Evolutionary conservation across 441 rosid species (phyloP), one percentile per base, ranked within the genome.

Genomic region (Erodium trifolium): DNA sequence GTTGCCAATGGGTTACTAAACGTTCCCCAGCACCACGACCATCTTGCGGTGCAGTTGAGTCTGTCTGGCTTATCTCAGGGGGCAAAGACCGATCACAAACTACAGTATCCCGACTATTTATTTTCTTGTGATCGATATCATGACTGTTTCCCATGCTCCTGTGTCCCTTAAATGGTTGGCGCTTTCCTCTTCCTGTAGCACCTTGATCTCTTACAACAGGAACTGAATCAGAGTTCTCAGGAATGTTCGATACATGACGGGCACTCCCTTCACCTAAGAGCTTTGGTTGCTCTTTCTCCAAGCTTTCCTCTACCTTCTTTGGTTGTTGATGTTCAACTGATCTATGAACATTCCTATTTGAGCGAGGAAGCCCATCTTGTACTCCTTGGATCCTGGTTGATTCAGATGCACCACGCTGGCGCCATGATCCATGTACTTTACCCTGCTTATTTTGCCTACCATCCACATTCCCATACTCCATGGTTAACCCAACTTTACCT

Each of bases 1-100:
- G 97, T 70, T 91, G 91, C 97, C 97, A 91, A 11, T 90, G 96
- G 73, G 90, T 71, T 69, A 83, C 34, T 66, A 84, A 71, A 67
- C 81, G 81, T 65, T 91, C 95, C 35, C 85, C 92, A 70, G 62
- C 68, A 74, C 67, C 75, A 78, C 76, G 84, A 65, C 70, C 79
- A 78, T 88, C 96, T 79, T 82, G 88, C 55, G 85, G 78, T 71
- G 73, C 69, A 69, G 70, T 75, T 59, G 72, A 67, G 68, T 82
- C 90, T 34, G 72, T 66, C 64, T 77, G 92, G 70, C 72, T 79
- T 70, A 66, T 71, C 78, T 83, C 87, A 71, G 82, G 59, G 66
- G 78, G 73, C 43, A 79, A 47, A 65, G 88, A 77, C 71, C 77
- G 87, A 72, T 60, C 66, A 70, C 63, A 19, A 71, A 71, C 49